Base-by-base conservation (phyloP, 1,284 basidiomycete species). In the Microbotryum saponariae region DNA sequence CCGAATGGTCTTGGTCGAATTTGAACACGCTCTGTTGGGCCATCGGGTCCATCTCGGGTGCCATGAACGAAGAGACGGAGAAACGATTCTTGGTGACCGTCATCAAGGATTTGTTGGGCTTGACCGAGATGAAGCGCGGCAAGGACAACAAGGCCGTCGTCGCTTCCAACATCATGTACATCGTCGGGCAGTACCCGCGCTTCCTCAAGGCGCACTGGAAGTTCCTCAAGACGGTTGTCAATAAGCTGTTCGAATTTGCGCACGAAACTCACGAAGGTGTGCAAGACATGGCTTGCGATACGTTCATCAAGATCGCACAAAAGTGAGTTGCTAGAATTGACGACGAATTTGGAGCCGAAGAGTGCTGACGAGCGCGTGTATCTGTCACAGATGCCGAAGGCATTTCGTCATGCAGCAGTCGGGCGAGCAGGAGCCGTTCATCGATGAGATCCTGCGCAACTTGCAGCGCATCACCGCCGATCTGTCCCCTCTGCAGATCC, bases 121-220 rank as follows among this genome's bases (percentile, higher is more conserved):
- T 99, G 33, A 93, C 90, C 74, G 96, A 99, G 79, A 93, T 97
- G 79, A 98, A 98, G 79, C 87, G 94, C 58, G 96, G 96, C 56
- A 98, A 98, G 78, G 96, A 99, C 79, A 98, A 99, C 83, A 99
- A 99, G 77, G 96, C 96, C 2, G 93, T 98, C 64, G 96, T 98
- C 50, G 96, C 96, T 3, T 97, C 94, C 48, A 92, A 98, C 75
- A 99, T 99, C 79, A 99, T 99, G 96, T 99, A 99, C 78, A 99
- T 98, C 73, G 96, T 99, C 71, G 96, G 96, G 56, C 96, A 99
- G 78, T 99, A 99, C 75, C 96, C 96, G 56, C 86, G 96, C 42
- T 99, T 98, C 85, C 85, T 99, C 73, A 98, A 98, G 77, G 96
- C 96, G 25, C 96, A 99, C 76, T 99, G 96, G 96, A 98, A 97